Conservation (phyloP, 2,329 filamentous ascomycete species). For the Monosporascus cannonballus region DNA sequence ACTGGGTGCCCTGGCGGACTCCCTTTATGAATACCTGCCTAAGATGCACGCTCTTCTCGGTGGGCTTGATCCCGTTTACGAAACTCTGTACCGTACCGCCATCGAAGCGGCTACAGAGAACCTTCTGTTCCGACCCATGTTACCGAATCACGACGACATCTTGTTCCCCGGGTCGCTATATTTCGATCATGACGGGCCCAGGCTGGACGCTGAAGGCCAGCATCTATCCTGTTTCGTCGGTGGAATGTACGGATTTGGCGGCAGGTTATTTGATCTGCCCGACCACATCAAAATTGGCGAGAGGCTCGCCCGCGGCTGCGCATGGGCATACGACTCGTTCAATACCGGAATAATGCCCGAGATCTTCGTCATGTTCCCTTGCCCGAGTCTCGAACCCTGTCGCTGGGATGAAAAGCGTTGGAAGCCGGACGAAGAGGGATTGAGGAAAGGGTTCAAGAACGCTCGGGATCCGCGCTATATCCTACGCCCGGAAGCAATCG, state of each 20-base stretch:
- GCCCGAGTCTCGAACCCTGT: conserved; percentile 25
- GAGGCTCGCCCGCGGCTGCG: conserved; percentile 43
- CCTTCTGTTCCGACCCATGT: conserved; percentile 63
- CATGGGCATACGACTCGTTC: conserved; percentile 47
- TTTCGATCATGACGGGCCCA: background rate
- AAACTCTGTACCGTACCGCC: conserved; percentile 54
- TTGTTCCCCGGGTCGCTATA: conserved; percentile 36
- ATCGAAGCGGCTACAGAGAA: conserved; percentile 52
- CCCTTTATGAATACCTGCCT: conserved; percentile 49
- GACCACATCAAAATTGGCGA: conserved; percentile 36
- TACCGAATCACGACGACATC: conserved; percentile 51
- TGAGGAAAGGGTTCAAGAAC: conserved; percentile 56
- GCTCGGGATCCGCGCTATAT: conserved; percentile 39
- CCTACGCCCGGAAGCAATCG: conserved; percentile 40
- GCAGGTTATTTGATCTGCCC: conserved; percentile 32
- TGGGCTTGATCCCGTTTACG: conserved; percentile 52
- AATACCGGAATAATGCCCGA: conserved; percentile 52
- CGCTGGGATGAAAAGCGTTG: conserved; percentile 30
- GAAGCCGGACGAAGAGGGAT: conserved; percentile 6
- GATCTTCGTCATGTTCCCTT: conserved; percentile 37
- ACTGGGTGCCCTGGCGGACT: conserved; percentile 46
- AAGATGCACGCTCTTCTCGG: conserved; percentile 59
- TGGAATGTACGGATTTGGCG: conserved; percentile 14
- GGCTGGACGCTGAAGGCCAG: background rate
- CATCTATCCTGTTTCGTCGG: conserved; percentile 1